Percentiles rank a stretch among this genome's conserved stretches.
Evolutionary conservation across 2,329 filamentous ascomycete genomes (phyloP).

Genomic region (Penicillium sp.): DNA sequence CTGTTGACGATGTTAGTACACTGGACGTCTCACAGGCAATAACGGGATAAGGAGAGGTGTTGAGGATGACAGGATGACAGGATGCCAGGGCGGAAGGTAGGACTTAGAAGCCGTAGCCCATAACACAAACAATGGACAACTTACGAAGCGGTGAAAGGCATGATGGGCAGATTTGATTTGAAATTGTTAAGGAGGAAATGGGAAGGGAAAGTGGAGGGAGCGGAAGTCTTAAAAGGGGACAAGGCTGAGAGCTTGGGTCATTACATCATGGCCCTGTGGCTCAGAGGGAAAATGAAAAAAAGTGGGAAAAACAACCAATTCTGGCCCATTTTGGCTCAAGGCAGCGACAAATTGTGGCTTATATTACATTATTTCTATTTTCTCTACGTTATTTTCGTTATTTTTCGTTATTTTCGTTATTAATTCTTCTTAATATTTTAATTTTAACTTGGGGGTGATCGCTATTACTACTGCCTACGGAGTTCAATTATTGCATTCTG

Average conservation of each 20-base stretch:
- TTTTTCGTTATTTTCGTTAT: no score
- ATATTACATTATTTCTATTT: no score
- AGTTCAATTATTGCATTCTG: not conserved
- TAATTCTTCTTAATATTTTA: not conserved
- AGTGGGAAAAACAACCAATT: no score
- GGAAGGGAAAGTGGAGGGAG: slow-evolving; percentile 6
- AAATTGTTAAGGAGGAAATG: not conserved
- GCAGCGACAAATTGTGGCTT: not conserved
- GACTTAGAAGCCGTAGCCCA: not conserved
- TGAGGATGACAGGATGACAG: no score
- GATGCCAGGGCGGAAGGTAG: not conserved
- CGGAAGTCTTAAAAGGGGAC: slow-evolving; percentile 38
- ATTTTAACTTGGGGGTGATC: not conserved
- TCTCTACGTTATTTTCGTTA: no score
- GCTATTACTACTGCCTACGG: not conserved
- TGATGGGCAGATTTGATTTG: slow-evolving; percentile 35
- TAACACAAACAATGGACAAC: slow-evolving; percentile 17
- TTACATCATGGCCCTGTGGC: slow-evolving; percentile 34
- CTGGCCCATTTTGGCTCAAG: not conserved
- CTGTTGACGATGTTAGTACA: slow-evolving; percentile 37
- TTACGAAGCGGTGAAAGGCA: slow-evolving; percentile 52
- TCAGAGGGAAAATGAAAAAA: not conserved
- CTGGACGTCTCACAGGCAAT: not conserved
- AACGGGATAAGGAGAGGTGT: not conserved
- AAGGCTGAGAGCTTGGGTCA: slow-evolving; percentile 45